Base-by-base conservation (phyloP, 176 grass and related monocot genomes). In the Typha latifolia region DNA sequence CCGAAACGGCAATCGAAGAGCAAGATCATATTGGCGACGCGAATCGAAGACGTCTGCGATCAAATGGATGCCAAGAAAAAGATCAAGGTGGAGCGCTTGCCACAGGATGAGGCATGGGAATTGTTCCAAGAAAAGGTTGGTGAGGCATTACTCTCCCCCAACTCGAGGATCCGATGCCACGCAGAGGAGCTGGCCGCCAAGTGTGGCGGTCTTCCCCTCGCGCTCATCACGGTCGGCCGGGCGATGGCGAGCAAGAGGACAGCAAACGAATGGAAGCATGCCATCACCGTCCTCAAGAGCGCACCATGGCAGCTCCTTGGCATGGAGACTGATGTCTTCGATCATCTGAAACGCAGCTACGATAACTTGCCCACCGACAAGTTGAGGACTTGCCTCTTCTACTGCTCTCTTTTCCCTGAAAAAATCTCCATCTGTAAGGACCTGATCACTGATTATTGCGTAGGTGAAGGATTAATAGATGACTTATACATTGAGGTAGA, bases 41-140 rank as follows among this genome's bases (percentile, higher is more conserved):
- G 91, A 57, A 90, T 96, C 5, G 91, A 96, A 70, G 87, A 96
- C 20, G 91, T 96, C 61, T 91, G 91, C 24, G 77, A 96, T 64
- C 79, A 82, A 26, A 96, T 96, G 87, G 91, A 91, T 7, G 87
- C 80, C 29, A 80, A 77, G 23, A 82, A 74, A 31, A 96, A 96
- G 85, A 79, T 96, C 75, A 96, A 81, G 87, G 68, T 96, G 34
- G 91, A 85, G 14, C 77, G 82, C 32, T 79, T 88, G 66, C 52
- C 82, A 7, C 81, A 79, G 91, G 74, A 72, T 8, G 77, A 73
- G 0, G 64, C 91, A 2, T 91, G 91, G 91, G 74, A 81, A 68
- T 74, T 96, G 48, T 96, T 96, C 48, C 34, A 67, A 13, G 84
- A 96, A 24, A 96, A 91, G 77, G 87, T 85, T 29, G 87, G 91